Conservation (phyloP, 192 early-diverging fungal species). For the Umbelopsis vinacea region DNA sequence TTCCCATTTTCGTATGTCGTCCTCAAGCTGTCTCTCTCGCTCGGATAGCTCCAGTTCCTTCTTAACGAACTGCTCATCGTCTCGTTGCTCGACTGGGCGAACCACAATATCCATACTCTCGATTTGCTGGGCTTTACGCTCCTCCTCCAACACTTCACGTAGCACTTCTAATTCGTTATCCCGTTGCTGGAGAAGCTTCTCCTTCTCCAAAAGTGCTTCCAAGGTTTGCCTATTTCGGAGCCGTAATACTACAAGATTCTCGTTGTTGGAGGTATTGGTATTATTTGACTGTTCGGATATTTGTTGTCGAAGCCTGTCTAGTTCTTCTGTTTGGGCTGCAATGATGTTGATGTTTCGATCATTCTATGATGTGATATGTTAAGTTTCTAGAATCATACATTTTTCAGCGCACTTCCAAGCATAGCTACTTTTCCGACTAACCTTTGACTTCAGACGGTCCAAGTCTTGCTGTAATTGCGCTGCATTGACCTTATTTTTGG, state of each 20-base stretch:
- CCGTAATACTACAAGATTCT: neutral
- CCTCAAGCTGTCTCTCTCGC: conserved; percentile 25
- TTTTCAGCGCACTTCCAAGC: neutral
- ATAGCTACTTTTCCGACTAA: neutral
- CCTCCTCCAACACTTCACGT: neutral
- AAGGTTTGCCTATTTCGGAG: conserved; percentile 1
- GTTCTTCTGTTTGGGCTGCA: conserved; percentile 13
- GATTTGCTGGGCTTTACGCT: conserved; percentile 8
- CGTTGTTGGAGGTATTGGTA: neutral
- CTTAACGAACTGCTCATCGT: conserved; percentile 16
- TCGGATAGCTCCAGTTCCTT: conserved; percentile 26
- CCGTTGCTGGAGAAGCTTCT: conserved; percentile 4
- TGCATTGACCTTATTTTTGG: neutral
- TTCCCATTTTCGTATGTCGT: conserved; percentile 12
- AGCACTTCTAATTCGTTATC: conserved; percentile 3
- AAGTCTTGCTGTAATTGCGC: conserved; percentile 10
- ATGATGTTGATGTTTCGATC: conserved; percentile 7
- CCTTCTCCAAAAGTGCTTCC: conserved; percentile 4
- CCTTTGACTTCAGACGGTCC: conserved; percentile 5
- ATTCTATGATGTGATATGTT: neutral
- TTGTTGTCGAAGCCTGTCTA: conserved; percentile 5
- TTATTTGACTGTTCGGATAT: conserved; percentile 4
- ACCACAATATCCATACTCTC: neutral
- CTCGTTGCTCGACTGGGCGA: neutral
- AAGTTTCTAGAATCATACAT: neutral